These are phyloP conservation scores for Hanseniaspora uvarum DNA, from an alignment of 1,139 yeast genomes.

Conservation along the genomic window DNA sequence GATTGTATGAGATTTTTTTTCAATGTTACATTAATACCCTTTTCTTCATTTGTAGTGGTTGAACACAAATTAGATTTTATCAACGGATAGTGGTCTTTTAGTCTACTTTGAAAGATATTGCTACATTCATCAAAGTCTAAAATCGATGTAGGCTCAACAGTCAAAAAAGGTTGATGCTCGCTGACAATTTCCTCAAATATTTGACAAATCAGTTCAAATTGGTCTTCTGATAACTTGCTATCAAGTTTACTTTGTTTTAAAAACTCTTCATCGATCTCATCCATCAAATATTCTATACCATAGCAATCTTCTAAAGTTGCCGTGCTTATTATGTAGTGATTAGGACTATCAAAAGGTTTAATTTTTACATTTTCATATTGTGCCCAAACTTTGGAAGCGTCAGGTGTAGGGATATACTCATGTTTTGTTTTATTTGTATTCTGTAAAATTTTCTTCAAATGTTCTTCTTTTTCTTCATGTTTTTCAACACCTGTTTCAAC, in stretches of 20 bases:
- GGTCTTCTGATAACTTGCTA: constrained; percentile 55
- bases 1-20: constrained; percentile 24
- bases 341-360: constrained; percentile 61
- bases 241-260: constrained; percentile 33
- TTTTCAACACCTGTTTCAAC: constrained; percentile 98
- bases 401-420: constrained; percentile 89
- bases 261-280: constrained; percentile 73
- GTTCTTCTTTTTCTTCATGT: constrained; percentile 94
- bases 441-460: constrained; percentile 67
- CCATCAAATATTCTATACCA: constrained; percentile 82
- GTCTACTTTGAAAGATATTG: constrained; percentile 32
- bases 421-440: constrained; percentile 29
- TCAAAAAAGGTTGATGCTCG: constrained; percentile 77
- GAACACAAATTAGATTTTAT: constrained; percentile 8
- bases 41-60: constrained; percentile 12
- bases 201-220: constrained; percentile 71
- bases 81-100: constrained; percentile 17
- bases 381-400: constrained; percentile 75
- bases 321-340: constrained; percentile 72
- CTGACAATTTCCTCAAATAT: constrained; percentile 63
- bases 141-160: constrained; percentile 74
- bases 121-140: constrained; percentile 61
- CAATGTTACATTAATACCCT: constrained; percentile 24
- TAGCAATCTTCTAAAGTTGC: constrained; percentile 92
- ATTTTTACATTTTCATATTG: constrained; percentile 65